phyloP scores from a whole-genome alignment of 352 stramenopile genomes.

The Plasmopara viticola region DNA sequence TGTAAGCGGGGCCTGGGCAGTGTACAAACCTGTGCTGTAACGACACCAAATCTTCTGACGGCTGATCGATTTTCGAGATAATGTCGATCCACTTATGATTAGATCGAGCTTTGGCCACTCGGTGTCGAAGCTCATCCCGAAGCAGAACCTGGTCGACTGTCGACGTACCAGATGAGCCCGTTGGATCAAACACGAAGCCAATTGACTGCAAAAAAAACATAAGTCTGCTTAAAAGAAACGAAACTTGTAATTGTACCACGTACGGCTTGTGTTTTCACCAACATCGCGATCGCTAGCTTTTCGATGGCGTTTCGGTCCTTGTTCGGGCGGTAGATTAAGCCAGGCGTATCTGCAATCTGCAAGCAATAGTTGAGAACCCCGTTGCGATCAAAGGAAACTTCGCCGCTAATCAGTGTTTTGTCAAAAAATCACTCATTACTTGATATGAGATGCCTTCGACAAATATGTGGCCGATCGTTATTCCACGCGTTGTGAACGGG shows the following conservation, averaged over 20 bases:
- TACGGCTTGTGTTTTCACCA: conserved; percentile 70
- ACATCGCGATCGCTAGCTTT: conserved; percentile 64
- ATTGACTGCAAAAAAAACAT: conserved; percentile 45
- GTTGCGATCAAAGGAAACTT: not conserved
- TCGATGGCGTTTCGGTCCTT: conserved; percentile 66
- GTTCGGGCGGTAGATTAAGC: conserved; percentile 59
- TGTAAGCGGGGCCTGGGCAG: not conserved
- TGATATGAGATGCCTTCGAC: conserved; percentile 78
- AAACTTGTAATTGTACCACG: conserved; percentile 1
- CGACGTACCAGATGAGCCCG: conserved; percentile 52
- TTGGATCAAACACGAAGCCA: conserved; percentile 82
- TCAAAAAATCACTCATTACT: conserved; percentile 17
- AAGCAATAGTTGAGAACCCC: conserved; percentile 2
- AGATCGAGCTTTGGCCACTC: conserved; percentile 32
- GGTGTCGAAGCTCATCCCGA: conserved; percentile 59
- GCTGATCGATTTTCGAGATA: conserved; percentile 79
- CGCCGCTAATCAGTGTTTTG: not conserved
- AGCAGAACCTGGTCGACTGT: conserved; percentile 58
- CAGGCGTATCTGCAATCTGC: conserved; percentile 78
- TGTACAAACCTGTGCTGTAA: conserved; percentile 31
- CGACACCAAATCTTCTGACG: conserved; percentile 29
- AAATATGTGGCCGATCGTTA: conserved; percentile 86
- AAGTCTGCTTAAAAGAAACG: not conserved
- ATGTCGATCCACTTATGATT: conserved; percentile 78
- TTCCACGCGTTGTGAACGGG: conserved; percentile 80